Evolutionary conservation across 1,284 basidiomycete species (phyloP).

Genomic region (Cryptococcus depauperatus): DNA sequence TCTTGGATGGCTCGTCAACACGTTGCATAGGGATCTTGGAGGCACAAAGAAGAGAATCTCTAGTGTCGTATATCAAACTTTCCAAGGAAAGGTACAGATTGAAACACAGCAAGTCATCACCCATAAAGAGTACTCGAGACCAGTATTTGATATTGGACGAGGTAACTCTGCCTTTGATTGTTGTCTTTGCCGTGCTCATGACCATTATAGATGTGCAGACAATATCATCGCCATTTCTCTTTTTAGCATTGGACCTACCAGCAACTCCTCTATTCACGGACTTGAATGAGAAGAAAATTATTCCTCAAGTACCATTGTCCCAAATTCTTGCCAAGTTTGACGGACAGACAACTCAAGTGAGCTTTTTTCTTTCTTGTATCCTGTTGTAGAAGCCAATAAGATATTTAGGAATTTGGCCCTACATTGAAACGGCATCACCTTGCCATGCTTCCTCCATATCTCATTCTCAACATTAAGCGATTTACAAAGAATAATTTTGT

Average conservation of each 20-base stretch:
- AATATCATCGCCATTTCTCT: conserved; percentile 82
- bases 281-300: conserved; percentile 90
- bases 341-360: conserved; percentile 74
- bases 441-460: conserved; percentile 76
- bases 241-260: conserved; percentile 90
- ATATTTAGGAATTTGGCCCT: conserved; percentile 65
- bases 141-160: conserved; percentile 82
- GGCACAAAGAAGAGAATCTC: conserved; percentile 78
- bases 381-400: not conserved
- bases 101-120: conserved; percentile 90
- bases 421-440: conserved; percentile 84
- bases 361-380: conserved; percentile 6
- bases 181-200: not conserved
- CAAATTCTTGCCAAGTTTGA: conserved; percentile 94
- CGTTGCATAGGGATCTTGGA: conserved; percentile 82
- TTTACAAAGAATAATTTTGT: conserved; percentile 98
- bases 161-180: conserved; percentile 49
- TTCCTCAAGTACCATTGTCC: conserved; percentile 90
- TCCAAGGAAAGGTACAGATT: conserved; percentile 86
- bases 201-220: conserved; percentile 67
- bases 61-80: conserved; percentile 84
- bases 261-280: conserved; percentile 96
- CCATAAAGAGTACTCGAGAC: conserved; percentile 65
- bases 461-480: conserved; percentile 91
- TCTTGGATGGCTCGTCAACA: conserved; percentile 89